Evolutionary conservation across 1,284 basidiomycete genomes (phyloP), one percentile per base, ranked within the genome.

Genomic region (Ceratobasidium sp.): DNA sequence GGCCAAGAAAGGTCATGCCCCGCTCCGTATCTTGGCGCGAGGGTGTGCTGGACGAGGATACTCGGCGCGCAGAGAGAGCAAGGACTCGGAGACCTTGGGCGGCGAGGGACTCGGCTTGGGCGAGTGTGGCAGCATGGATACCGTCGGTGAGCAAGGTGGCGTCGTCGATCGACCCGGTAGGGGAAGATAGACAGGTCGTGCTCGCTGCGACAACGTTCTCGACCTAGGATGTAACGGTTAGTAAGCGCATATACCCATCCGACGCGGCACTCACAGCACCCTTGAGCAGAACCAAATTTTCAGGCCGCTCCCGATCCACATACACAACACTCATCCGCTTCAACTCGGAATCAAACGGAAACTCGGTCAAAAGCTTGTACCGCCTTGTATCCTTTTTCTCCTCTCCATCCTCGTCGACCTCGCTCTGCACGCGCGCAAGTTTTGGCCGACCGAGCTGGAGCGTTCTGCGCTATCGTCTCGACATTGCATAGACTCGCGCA

Each of bases 191-290:
- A 24, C 54, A 59, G 19, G 54, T 71, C 24, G 68, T 46, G 43
- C 68, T 71, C 6, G 68, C 68, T 31, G 68, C 68, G n/a, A 71
- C 22, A 27, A 71, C 68, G 46, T 71, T 71, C 24, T 71, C 68
- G 37, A 71, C 56, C 68, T 71, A 46, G 9, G 19, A n/a, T 46
- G 31, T 24, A 46, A 7, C 9, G 13, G 56, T 79, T 78, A n/a
- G 81, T 79, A 31, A 81, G 81, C 16, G 85, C 80, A 11, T 78
- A 74, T 24, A 79, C 80, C 78, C 88, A 89, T 27, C 83, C 80
- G 39, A 86, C 31, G 90, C 89, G n/a, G n/a, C 88, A 84, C 81
- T 90, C 89, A 89, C 87, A 24, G 89, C 89, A 22, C 89, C 89
- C 80, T 91, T 91, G 78, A 86, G 85, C 76, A 86, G 80, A 46